Conservation (phyloP, 2,329 filamentous ascomycete genomes). For the Moelleriella libera region DNA sequence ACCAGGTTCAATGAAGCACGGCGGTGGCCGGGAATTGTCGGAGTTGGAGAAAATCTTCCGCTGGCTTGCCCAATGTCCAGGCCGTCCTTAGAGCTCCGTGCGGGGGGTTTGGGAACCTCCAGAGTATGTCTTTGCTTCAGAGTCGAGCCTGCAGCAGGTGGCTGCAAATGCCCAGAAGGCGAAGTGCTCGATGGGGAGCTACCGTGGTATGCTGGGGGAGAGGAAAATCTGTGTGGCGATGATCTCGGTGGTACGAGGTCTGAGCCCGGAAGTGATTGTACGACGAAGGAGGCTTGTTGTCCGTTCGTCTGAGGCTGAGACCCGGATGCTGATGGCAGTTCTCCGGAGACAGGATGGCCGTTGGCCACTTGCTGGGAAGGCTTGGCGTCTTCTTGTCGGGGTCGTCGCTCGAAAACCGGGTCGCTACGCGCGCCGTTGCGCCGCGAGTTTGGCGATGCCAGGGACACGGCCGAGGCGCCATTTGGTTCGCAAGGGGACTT, state of each 20-base stretch:
- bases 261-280: constrained; percentile 1
- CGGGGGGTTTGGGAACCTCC: constrained; percentile 64
- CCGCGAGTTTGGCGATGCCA: background rate
- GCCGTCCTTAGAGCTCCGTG: constrained; percentile 59
- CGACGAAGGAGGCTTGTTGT: background rate
- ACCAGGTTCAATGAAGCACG: constrained; percentile 74
- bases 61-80: constrained; percentile 52
- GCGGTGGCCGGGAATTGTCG: constrained; percentile 43
- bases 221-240: constrained; percentile 46
- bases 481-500: too few relatives aligned
- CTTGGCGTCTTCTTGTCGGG: background rate
- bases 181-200: constrained; percentile 23
- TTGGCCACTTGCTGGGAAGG: background rate
- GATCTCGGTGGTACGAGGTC: constrained; percentile 2
- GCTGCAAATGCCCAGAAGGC: constrained; percentile 36
- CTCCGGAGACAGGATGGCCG: background rate
- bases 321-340: background rate
- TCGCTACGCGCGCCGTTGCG: background rate
- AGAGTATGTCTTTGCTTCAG: constrained; percentile 77
- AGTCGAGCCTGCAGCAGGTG: constrained; percentile 29
- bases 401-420: background rate
- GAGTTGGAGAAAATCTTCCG: constrained; percentile 66
- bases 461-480: constrained; percentile 4
- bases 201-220: constrained; percentile 42
- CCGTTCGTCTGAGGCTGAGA: constrained; percentile 1